phyloP scores from a whole-genome alignment of 306 rosid genomes.

The Calophaca sinica region DNA sequence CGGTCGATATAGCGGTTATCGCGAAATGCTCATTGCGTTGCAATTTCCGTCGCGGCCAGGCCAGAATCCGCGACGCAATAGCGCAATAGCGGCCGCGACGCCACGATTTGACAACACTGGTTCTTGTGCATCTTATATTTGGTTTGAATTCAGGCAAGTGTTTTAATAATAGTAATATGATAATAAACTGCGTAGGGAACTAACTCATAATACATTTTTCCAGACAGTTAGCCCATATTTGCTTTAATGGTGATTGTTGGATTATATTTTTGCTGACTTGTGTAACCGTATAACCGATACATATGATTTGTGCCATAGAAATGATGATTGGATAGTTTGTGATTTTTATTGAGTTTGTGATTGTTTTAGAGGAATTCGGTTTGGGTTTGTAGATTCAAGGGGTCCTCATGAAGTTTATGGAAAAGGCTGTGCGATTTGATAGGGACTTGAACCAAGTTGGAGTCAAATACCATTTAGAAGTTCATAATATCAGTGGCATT shows the following conservation, averaged over 20 bases:
- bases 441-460: constrained; percentile 57
- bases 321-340: constrained; percentile 44
- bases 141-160: constrained; percentile 16
- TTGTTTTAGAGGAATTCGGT: constrained; percentile 84
- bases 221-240: not conserved
- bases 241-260: not conserved
- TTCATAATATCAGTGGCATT: constrained; percentile 53
- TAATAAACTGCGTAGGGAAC: not conserved
- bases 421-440: constrained; percentile 80
- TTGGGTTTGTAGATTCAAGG: constrained; percentile 98
- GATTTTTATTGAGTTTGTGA: constrained; percentile 73
- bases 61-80: no score
- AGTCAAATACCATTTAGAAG: constrained; percentile 60
- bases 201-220: constrained; percentile 6
- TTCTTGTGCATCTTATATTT: not conserved
- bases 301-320: constrained; percentile 28
- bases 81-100: no score
- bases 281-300: constrained; percentile 15
- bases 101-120: no score
- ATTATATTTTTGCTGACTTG: not conserved
- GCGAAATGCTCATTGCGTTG: no score
- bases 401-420: constrained; percentile 75
- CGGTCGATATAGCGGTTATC: no score
- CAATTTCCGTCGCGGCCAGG: no score
- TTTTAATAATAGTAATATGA: no score